These are phyloP conservation scores for Ambrosia trifida DNA, from an alignment of 129 eudicot species.

Conservation along the genomic window DNA sequence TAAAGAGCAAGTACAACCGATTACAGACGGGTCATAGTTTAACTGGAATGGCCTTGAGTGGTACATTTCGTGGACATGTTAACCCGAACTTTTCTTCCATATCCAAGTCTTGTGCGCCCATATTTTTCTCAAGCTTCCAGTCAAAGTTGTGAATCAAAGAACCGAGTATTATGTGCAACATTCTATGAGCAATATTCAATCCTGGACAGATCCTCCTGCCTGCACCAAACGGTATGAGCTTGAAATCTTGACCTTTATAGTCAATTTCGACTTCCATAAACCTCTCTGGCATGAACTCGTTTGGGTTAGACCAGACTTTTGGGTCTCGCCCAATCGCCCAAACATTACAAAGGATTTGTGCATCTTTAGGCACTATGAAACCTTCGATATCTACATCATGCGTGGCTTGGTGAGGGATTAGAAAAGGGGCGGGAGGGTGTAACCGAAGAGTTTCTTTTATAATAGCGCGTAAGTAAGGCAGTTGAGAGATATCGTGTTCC, in stretches of 20 bases:
- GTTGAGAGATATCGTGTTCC: background rate
- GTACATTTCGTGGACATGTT: background rate
- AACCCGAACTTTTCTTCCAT: conserved; percentile 16
- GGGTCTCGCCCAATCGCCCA: conserved; percentile 13
- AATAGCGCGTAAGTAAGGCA: background rate
- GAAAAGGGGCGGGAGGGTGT: conserved; percentile 14
- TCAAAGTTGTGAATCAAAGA: conserved; percentile 3
- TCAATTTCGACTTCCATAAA: background rate
- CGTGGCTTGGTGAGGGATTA: conserved; percentile 1
- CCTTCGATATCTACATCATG: conserved; percentile 7
- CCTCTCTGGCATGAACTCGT: conserved; percentile 6
- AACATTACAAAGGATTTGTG: conserved; percentile 11
- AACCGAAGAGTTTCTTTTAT: background rate
- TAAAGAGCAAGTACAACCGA: background rate
- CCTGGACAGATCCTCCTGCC: conserved; percentile 10
- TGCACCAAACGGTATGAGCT: conserved; percentile 4
- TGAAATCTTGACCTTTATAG: background rate
- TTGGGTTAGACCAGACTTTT: background rate
- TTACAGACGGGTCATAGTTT: background rate
- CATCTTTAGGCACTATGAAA: background rate
- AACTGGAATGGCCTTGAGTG: background rate
- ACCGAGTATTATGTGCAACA: background rate
- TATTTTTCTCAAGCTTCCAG: background rate
- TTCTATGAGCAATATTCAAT: conserved; percentile 15
- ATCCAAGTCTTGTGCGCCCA: background rate